These are phyloP conservation scores for Podospora conica DNA, from an alignment of 495 filamentous ascomycete genomes.

Conservation along the genomic window DNA sequence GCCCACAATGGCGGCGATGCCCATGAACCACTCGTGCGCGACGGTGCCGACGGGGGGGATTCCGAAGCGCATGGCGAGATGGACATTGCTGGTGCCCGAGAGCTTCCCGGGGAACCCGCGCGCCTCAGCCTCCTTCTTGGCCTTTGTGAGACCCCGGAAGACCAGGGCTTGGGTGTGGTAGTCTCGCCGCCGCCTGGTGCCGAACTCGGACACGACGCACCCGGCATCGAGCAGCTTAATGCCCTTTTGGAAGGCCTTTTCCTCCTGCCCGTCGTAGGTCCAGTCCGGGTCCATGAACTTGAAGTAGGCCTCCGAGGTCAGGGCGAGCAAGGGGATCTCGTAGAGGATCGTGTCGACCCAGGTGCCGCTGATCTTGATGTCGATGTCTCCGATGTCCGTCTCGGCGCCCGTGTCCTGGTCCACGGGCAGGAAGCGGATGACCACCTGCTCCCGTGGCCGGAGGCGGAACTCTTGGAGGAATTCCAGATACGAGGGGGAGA, in stretches of 20 bases:
- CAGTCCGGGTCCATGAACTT: conserved; percentile 88
- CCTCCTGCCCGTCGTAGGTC: conserved; percentile 76
- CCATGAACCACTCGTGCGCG: conserved; percentile 99
- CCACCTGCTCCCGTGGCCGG: conserved; percentile 71
- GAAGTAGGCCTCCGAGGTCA: conserved; percentile 95
- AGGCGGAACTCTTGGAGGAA: conserved; percentile 79
- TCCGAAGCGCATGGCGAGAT: conserved; percentile 88
- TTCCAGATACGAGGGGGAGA: conserved; percentile 66
- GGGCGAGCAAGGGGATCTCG: conserved; percentile 86
- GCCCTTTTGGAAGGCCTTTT: conserved; percentile 74
- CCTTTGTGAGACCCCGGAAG: conserved; percentile 70
- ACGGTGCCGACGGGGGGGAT: conserved; percentile 84
- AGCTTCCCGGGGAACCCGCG: conserved; percentile 62
- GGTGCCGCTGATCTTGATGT: conserved; percentile 66
- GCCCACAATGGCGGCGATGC: conserved; percentile 82
- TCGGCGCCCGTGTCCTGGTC: conserved; percentile 57
- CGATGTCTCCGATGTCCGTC: conserved; percentile 64
- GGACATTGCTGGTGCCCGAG: conserved; percentile 90
- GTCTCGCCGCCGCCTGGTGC: conserved; percentile 78
- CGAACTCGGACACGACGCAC: conserved; percentile 90
- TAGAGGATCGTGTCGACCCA: conserved; percentile 98
- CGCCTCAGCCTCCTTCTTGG: conserved; percentile 59
- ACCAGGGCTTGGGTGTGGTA: conserved; percentile 93
- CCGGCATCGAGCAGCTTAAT: conserved; percentile 68
- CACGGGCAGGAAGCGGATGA: conserved; percentile 59